A percentile compares a stretch with the other conserved stretches of the same genome.
These are phyloP conservation scores for Globisporangium recalcitrans DNA, from an alignment of 352 stramenopile genomes.

Conservation along the genomic window DNA sequence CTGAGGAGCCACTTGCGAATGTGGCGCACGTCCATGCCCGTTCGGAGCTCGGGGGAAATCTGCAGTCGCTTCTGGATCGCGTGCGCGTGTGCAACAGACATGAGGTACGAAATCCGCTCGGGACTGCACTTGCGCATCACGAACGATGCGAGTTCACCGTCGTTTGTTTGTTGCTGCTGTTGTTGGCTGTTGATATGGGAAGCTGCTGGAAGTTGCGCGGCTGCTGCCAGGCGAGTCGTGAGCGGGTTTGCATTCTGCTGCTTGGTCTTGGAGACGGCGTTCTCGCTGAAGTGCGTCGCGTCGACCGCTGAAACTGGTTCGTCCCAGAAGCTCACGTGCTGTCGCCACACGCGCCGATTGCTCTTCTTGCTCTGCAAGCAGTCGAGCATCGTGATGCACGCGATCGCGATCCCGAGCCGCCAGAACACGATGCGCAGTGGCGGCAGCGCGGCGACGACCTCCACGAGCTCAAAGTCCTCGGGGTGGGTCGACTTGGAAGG, in stretches of 20 bases:
- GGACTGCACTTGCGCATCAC: slow-evolving; percentile 35
- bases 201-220: background rate
- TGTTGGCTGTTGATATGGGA: background rate
- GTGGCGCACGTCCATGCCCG: slow-evolving; percentile 38
- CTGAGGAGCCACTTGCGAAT: slow-evolving; percentile 63
- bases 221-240: background rate
- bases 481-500: slow-evolving; percentile 12
- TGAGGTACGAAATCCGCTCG: slow-evolving; percentile 29
- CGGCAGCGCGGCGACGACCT: slow-evolving; percentile 52
- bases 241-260: background rate
- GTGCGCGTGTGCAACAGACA: slow-evolving; percentile 30
- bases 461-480: slow-evolving; percentile 57
- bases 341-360: slow-evolving; percentile 41
- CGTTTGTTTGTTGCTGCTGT: background rate
- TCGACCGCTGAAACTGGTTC: slow-evolving; percentile 9
- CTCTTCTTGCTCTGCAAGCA: slow-evolving; percentile 40
- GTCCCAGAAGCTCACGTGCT: slow-evolving; percentile 41
- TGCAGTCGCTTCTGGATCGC: slow-evolving; percentile 34
- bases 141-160: slow-evolving; percentile 21
- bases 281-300: background rate
- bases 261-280: background rate
- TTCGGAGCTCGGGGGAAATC: slow-evolving; percentile 28
- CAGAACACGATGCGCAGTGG: slow-evolving; percentile 51
- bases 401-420: slow-evolving; percentile 46
- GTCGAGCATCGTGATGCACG: slow-evolving; percentile 54